These are phyloP conservation scores for Penicillium hordei DNA, from an alignment of 2,329 filamentous ascomycete species.

Conservation along the genomic window DNA sequence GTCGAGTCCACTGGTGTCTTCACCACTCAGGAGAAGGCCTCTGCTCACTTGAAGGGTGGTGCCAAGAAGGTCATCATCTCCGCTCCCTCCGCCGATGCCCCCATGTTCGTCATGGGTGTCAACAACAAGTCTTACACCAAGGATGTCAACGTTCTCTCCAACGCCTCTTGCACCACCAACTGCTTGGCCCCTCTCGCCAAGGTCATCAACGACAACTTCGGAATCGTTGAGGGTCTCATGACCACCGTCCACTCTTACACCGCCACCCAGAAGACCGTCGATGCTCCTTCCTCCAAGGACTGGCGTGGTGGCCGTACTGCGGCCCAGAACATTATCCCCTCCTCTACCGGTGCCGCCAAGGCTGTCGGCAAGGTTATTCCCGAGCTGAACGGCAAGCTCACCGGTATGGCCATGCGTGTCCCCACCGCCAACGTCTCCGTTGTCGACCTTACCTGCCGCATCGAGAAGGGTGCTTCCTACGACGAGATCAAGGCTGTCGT, in stretches of 20 bases:
- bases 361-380: conserved; percentile 99
- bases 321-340: conserved; percentile 99
- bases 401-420: conserved; percentile 99
- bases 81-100: conserved; percentile 68
- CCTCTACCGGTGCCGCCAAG: conserved; percentile 99
- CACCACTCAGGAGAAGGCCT: conserved; percentile 96
- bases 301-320: conserved; percentile 98
- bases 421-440: conserved; percentile 98
- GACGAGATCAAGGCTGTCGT: conserved; percentile 90
- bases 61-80: conserved; percentile 93
- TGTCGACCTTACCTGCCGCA: conserved; percentile 91
- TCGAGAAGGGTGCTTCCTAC: conserved; percentile 74
- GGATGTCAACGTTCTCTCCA: conserved; percentile 91
- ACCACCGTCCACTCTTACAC: conserved; percentile 99
- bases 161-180: conserved; percentile 99
- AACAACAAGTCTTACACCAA: conserved; percentile 93
- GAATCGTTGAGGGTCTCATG: conserved; percentile 98
- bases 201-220: conserved; percentile 98
- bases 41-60: conserved; percentile 89
- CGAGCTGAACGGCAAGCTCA: conserved; percentile 97
- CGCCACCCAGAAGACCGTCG: conserved; percentile 98
- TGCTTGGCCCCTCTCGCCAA: conserved; percentile 99
- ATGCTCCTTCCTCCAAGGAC: conserved; percentile 96
- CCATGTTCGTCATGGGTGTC: conserved; percentile 99
- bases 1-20: conserved; percentile 99